phyloP scores from a whole-genome alignment of 1,284 basidiomycete species.

The Cutaneotrichosporon dermatis region DNA sequence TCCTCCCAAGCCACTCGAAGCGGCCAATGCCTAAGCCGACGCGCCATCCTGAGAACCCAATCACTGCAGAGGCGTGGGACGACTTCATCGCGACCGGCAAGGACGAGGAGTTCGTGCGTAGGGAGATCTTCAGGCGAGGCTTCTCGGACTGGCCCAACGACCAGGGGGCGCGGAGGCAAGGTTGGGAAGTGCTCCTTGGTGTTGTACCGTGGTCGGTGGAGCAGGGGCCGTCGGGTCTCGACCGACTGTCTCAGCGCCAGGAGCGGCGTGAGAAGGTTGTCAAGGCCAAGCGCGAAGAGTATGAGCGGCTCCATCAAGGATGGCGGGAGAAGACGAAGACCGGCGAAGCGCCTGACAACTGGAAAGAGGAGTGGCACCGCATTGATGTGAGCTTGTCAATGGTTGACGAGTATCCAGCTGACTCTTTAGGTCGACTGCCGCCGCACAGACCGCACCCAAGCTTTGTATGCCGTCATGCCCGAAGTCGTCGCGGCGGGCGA shows the following conservation, averaged over 20 bases:
- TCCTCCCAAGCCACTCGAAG: slow-evolving; percentile 52
- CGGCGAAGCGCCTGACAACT: slow-evolving; percentile 40
- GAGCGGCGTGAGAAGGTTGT: slow-evolving; percentile 51
- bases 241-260: slow-evolving; percentile 36
- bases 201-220: slow-evolving; percentile 64
- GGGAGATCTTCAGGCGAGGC: slow-evolving; percentile 50
- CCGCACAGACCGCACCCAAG: slow-evolving; percentile 85
- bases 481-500: slow-evolving; percentile 28
- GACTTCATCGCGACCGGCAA: slow-evolving; percentile 37
- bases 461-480: slow-evolving; percentile 65
- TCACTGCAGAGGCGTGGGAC: slow-evolving; percentile 39
- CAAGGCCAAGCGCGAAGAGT: slow-evolving; percentile 63
- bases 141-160: slow-evolving; percentile 67
- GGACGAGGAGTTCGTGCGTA: slow-evolving; percentile 41
- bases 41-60: slow-evolving; percentile 43
- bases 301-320: slow-evolving; percentile 64
- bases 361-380: slow-evolving; percentile 50
- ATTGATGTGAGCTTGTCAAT: slow-evolving; percentile 43
- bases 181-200: slow-evolving; percentile 89
- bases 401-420: neutral
- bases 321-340: slow-evolving; percentile 57
- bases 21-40: slow-evolving; percentile 41
- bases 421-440: slow-evolving; percentile 81
- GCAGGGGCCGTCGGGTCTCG: slow-evolving; percentile 14
- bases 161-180: slow-evolving; percentile 59